phyloP scores from a whole-genome alignment of 352 stramenopile species.

The Phytopythium sindhum region DNA sequence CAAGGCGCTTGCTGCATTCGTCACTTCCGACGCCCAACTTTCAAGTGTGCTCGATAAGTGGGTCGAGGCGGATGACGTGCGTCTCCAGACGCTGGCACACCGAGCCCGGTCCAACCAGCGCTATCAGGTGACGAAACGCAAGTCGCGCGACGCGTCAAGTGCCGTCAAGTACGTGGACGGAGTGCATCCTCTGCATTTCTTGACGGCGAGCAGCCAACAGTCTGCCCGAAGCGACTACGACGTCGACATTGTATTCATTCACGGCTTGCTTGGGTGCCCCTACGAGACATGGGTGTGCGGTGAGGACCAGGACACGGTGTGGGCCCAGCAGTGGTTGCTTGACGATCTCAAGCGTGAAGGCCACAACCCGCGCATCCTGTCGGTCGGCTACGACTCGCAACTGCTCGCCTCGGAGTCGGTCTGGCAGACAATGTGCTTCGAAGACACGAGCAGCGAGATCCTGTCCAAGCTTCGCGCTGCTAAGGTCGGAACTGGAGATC shows the following conservation, averaged over 20 bases:
- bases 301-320: constrained; percentile 54
- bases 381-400: constrained; percentile 81
- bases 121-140: constrained; percentile 34
- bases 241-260: constrained; percentile 80
- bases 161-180: constrained; percentile 66
- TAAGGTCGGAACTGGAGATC: constrained; percentile 48
- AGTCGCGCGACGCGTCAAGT: constrained; percentile 1
- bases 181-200: constrained; percentile 67
- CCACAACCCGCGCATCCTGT: constrained; percentile 62
- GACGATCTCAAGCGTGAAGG: constrained; percentile 55
- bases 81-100: constrained; percentile 51
- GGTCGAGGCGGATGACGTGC: constrained; percentile 39
- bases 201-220: constrained; percentile 15
- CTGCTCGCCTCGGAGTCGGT: constrained; percentile 69
- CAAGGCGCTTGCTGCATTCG: constrained; percentile 27
- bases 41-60: constrained; percentile 37
- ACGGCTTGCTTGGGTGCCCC: constrained; percentile 72
- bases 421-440: constrained; percentile 71
- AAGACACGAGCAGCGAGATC: constrained; percentile 67
- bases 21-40: constrained; percentile 33
- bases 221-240: constrained; percentile 35
- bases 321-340: constrained; percentile 68
- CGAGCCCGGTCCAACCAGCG: constrained; percentile 50
- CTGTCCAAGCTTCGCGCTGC: constrained; percentile 55
- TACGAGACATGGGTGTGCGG: constrained; percentile 80